Base-by-base conservation (phyloP, 306 rosid genomes). In the Gastrolobium villosum region DNA sequence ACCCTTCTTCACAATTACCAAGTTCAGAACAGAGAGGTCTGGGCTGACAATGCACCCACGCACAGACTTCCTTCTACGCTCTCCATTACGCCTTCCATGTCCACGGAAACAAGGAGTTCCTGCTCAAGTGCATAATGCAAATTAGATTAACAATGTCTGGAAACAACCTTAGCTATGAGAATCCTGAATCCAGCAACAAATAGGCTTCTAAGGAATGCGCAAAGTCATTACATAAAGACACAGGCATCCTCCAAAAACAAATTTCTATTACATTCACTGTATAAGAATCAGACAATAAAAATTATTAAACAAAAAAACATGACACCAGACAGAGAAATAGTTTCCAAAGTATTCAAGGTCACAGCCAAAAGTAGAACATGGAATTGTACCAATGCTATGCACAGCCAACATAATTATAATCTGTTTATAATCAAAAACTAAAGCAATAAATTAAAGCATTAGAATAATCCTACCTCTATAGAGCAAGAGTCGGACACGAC, bases 101-200 rank as follows among this genome's bases (percentile, higher is more conserved):
- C 86, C 86, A 44, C 86, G 86, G 75, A 82, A 82, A 14, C 86
- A 76, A 26, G 86, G 86, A 28, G 82, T 82, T 63, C 86, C 86
- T 82, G 43, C 65, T 53, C 56, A 71, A 11, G 6, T 14, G 28
- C 45, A 62, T 30, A 26, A 13, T 8, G 31, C 44, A 49, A 62
- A 61, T 10, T 45, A 6, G 4, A 50, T 67, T 2, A 50, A 3
- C 2, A 6, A 57, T 49, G 36, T 34, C 45, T n/a, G 13, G 3
- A 11, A 60, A 57, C 10, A 59, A 28, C 10, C 40, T 49, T 37
- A 20, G 14, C 40, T 6, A 28, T 31, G n/a, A 45, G 55, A 67
- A 66, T 6, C 30, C 10, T 10, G 14, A 55, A 26, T 37, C 28
- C 4, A 3, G 37, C 7, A 54, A 44, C 20, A 37, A 5, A 11